Evolutionary conservation across 371 early-diverging fungal genomes (phyloP).

Genomic region (Thermomucor indicae-seudaticae): DNA sequence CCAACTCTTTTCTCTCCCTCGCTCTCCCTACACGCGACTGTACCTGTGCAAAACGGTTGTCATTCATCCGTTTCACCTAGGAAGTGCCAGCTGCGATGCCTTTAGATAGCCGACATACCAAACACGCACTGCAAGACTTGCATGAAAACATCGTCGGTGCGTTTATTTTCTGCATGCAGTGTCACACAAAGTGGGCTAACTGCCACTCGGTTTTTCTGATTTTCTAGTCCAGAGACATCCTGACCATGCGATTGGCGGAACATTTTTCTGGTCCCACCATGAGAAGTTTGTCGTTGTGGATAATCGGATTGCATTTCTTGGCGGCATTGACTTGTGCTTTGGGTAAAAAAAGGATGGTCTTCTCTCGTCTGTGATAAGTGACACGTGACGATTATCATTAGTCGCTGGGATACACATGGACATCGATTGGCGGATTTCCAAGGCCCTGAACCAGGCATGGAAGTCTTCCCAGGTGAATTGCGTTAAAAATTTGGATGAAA

Average conservation of each 20-base stretch:
- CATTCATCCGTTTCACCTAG: conserved; percentile 15
- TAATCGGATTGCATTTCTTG: conserved; percentile 70
- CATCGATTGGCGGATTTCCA: conserved; percentile 52
- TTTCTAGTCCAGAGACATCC: conserved; percentile 64
- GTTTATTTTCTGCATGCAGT: not conserved
- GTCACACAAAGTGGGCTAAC: not conserved
- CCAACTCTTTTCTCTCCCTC: not conserved
- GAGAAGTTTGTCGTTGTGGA: conserved; percentile 79
- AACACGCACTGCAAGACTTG: conserved; percentile 64
- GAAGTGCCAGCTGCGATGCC: conserved; percentile 81
- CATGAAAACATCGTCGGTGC: conserved; percentile 72
- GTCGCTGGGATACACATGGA: conserved; percentile 77
- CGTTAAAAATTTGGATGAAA: not conserved
- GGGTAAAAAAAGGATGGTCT: conserved; percentile 34
- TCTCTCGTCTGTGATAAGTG: not conserved
- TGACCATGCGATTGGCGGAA: conserved; percentile 61
- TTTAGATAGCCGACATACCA: conserved; percentile 78
- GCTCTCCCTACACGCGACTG: no score
- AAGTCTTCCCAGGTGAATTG: conserved; percentile 32
- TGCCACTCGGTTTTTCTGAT: not conserved
- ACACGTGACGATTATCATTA: not conserved
- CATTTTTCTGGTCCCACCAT: conserved; percentile 79
- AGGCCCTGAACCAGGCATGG: conserved; percentile 18
- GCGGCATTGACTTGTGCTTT: conserved; percentile 79
- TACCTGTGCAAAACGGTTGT: not conserved